These are phyloP conservation scores for Ceratorhiza oryzae-sativae DNA, from an alignment of 1,284 basidiomycete genomes.

Conservation along the genomic window DNA sequence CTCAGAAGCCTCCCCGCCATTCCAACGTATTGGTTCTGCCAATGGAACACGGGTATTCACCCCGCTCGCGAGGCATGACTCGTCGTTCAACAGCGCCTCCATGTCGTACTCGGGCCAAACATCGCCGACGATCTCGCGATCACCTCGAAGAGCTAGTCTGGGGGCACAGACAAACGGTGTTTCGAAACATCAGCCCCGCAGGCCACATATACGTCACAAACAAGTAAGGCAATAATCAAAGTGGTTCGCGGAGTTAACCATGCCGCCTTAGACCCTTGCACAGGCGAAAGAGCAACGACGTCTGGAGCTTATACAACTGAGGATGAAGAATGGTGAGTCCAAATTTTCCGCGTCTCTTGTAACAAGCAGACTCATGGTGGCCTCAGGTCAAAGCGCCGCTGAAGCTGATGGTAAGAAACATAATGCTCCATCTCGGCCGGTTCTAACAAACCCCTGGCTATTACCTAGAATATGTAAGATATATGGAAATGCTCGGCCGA, in stretches of 20 bases:
- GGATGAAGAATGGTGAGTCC: background rate
- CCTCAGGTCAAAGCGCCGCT: conserved; percentile 8
- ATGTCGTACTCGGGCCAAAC: conserved; percentile 1
- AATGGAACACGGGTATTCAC: conserved; percentile 1
- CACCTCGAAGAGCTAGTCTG: conserved; percentile 6
- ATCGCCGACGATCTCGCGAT: conserved; percentile 9
- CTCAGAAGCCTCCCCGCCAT: background rate
- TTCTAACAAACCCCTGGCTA: conserved; percentile 7
- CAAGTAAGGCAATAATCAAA: background rate
- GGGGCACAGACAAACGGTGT: conserved; percentile 7
- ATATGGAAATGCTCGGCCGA: conserved; percentile 18
- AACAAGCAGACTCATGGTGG: background rate
- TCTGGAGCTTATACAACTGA: conserved; percentile 15
- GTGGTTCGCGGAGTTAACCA: background rate
- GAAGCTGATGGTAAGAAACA: conserved; percentile 17
- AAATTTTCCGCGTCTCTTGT: background rate
- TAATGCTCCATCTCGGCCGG: background rate
- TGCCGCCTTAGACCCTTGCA: background rate
- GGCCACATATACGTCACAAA: conserved; percentile 20
- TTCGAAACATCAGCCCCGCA: conserved; percentile 4
- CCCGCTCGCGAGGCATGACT: background rate
- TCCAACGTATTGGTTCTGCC: conserved; percentile 4
- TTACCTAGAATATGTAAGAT: conserved; percentile 18
- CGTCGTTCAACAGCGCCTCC: background rate
- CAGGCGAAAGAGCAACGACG: background rate